These are phyloP conservation scores for Mentha longifolia DNA, from an alignment of 257 asterid species.

Conservation along the genomic window DNA sequence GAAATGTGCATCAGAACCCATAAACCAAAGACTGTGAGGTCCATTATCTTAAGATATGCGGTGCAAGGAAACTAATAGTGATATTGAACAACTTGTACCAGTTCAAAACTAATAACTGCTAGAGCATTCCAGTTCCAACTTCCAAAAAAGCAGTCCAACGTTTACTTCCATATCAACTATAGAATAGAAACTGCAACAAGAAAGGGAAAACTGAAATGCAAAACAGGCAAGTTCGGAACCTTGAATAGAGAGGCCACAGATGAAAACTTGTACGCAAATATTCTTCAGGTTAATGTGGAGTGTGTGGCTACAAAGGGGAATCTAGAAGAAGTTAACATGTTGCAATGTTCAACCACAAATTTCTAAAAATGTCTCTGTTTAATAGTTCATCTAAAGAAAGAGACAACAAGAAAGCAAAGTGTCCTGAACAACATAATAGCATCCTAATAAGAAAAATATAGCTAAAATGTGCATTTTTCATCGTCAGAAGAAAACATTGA, in stretches of 20 bases:
- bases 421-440: constrained; percentile 60
- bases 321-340: constrained; percentile 80
- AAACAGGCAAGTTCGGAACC: constrained; percentile 50
- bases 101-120: neutral
- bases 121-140: constrained; percentile 4
- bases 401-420: constrained; percentile 43
- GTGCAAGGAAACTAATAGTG: too few species aligned
- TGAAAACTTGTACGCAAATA: constrained; percentile 85
- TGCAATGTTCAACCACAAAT: constrained; percentile 95
- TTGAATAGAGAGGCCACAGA: constrained; percentile 97
- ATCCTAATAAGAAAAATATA: constrained; percentile 14
- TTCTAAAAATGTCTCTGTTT: too few species aligned
- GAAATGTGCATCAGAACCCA: too few species aligned
- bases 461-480: constrained; percentile 23
- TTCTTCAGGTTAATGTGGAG: constrained; percentile 87
- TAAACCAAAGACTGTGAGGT: too few species aligned
- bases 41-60: too few species aligned
- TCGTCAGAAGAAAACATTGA: constrained; percentile 11
- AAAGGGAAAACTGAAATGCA: constrained; percentile 21
- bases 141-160: constrained; percentile 3
- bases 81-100: too few species aligned
- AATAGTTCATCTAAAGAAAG: constrained; percentile 80
- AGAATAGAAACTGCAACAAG: constrained; percentile 3
- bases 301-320: constrained; percentile 79
- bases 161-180: constrained; percentile 9